Evolutionary conservation across 2,329 filamentous ascomycete genomes (phyloP).

Genomic region (Cladosporium sp.): DNA sequence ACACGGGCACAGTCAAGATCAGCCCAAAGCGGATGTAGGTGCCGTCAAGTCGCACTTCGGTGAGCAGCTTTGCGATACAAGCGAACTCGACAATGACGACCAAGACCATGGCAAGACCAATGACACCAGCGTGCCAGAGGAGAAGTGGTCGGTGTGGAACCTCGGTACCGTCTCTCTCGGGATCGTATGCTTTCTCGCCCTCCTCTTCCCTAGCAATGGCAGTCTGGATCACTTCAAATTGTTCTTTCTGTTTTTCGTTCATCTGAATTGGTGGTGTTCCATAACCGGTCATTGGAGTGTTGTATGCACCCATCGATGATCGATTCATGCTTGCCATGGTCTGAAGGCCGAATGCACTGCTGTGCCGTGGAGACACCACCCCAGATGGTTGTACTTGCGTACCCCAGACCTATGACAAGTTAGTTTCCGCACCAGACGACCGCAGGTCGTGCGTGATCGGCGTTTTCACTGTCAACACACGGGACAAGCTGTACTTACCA

Average conservation of each 20-base stretch:
- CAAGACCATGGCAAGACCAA: conserved; percentile 12
- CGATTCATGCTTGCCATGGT: not conserved
- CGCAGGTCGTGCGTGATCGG: no score
- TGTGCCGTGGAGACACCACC: conserved; percentile 4
- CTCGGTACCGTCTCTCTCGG: conserved; percentile 10
- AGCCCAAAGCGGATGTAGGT: conserved; percentile 9
- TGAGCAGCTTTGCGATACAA: conserved; percentile 12
- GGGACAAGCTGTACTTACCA: not conserved
- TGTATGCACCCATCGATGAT: not conserved
- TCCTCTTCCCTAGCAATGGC: conserved; percentile 13
- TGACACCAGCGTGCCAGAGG: conserved; percentile 7
- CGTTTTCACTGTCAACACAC: no score
- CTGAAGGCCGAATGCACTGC: not conserved
- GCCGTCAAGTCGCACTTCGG: conserved; percentile 12
- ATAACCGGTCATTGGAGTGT: conserved; percentile 6
- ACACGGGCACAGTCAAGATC: conserved; percentile 10
- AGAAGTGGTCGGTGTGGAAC: conserved; percentile 3
- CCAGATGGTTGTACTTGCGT: conserved; percentile 2
- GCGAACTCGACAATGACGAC: conserved; percentile 13
- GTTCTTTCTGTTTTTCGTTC: conserved; percentile 11
- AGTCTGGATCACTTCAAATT: conserved; percentile 11
- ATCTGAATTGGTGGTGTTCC: not conserved
- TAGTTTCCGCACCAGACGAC: not conserved
- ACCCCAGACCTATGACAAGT: conserved; percentile 4
- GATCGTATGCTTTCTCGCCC: conserved; percentile 12